Percentiles rank a stretch among this genome's conserved stretches.
These are phyloP conservation scores for Talaromyces sp. DNA, from an alignment of 2,329 filamentous ascomycete species.

Conservation along the genomic window DNA sequence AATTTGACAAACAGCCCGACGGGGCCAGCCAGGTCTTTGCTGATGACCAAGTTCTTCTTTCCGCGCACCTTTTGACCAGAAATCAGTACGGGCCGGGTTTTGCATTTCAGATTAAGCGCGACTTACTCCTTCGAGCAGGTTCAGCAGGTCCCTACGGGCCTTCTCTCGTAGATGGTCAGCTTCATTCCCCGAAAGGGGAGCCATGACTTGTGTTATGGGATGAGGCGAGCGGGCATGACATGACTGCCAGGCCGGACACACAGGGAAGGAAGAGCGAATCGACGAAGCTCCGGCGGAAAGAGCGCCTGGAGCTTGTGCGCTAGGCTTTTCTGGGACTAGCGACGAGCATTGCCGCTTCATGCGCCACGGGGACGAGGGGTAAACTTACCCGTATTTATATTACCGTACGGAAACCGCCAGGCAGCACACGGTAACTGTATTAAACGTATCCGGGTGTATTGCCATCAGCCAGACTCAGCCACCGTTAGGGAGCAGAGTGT, in stretches of 20 bases:
- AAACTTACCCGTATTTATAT: background rate
- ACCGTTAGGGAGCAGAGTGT: background rate
- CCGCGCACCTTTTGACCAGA: constrained; percentile 76
- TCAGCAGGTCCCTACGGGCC: constrained; percentile 81
- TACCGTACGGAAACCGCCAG: background rate
- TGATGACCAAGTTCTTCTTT: constrained; percentile 96
- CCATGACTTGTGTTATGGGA: constrained; percentile 26
- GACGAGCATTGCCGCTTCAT: background rate
- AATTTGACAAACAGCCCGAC: constrained; percentile 92
- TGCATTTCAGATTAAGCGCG: constrained; percentile 29
- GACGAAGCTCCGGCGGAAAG: background rate
- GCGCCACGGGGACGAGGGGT: background rate
- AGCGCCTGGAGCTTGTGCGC: background rate
- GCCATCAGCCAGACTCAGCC: background rate
- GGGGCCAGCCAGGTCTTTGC: constrained; percentile 81
- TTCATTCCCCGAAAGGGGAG: constrained; percentile 38
- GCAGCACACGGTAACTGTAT: background rate
- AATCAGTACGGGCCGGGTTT: constrained; percentile 22
- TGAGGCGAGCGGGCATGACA: constrained; percentile 11
- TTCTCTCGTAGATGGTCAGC: constrained; percentile 43
- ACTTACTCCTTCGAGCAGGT: constrained; percentile 92
- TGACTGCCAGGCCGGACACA: constrained; percentile 13
- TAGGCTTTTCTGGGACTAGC: background rate
- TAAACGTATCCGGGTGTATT: background rate
- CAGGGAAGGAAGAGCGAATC: background rate